Percentiles rank a stretch among this genome's conserved stretches.
Conservation (phyloP, 805 yeast species). For the Myxozyma geophila region DNA sequence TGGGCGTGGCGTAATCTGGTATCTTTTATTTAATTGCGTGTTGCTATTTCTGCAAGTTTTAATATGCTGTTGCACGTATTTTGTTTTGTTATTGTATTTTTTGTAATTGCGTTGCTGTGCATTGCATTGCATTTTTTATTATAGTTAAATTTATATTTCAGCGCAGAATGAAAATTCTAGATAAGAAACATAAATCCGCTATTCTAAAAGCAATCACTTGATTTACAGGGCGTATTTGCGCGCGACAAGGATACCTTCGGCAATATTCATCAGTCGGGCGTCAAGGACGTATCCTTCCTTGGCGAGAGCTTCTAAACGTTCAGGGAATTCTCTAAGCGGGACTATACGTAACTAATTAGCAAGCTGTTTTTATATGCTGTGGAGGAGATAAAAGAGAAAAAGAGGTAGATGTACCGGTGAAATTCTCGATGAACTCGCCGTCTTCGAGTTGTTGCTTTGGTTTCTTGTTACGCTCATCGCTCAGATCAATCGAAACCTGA, state of each 20-base stretch:
- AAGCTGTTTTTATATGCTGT: neutral
- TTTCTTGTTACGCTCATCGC: constrained; percentile 63
- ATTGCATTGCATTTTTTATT: too few species aligned
- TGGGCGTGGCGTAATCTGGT: too few species aligned
- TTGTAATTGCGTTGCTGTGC: too few species aligned
- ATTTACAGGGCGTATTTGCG: constrained; percentile 34
- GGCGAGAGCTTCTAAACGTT: constrained; percentile 56
- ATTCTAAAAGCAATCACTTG: too few species aligned
- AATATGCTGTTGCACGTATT: too few species aligned
- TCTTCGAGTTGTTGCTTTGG: constrained; percentile 84
- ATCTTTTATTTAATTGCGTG: too few species aligned
- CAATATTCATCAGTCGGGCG: constrained; percentile 84
- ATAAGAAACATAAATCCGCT: too few species aligned
- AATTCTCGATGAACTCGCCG: constrained; percentile 89
- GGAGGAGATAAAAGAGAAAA: neutral
- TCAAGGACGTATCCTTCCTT: constrained; percentile 77
- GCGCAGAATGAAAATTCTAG: too few species aligned
- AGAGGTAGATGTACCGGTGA: constrained; percentile 47
- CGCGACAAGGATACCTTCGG: constrained; percentile 75
- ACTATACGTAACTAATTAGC: constrained; percentile 42
- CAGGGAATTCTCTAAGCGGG: constrained; percentile 63
- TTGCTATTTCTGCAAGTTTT: too few species aligned
- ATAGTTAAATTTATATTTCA: too few species aligned
- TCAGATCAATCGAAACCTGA: constrained; percentile 74
- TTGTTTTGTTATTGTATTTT: too few species aligned